Base-by-base conservation (phyloP, 139 green algal genomes). In the Chlamydomonas sphaeroides region DNA sequence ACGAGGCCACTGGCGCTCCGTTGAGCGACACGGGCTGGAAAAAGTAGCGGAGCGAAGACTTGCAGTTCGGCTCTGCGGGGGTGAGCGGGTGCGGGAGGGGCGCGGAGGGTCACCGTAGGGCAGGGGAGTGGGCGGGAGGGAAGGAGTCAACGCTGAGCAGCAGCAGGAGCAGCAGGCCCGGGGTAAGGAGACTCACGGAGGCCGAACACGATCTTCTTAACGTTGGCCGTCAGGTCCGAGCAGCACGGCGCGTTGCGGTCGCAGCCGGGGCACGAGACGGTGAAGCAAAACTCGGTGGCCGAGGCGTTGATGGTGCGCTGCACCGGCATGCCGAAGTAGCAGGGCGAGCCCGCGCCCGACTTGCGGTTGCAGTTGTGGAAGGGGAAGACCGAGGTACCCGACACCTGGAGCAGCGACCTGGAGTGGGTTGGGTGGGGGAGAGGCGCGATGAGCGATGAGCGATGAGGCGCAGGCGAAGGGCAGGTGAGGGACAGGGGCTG, bases 251-350 rank as follows among this genome's bases (percentile, higher is more conserved):
- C 68, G 42, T 5, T 39, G 20, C 15, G 1, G 15, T 53, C n/a
- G 53, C 71, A 79, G 71, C 71, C 71, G 15, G 71, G 53, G 32
- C 71, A 79, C 1, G 1, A 15, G 0, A 57, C 53, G 25, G 71
- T 79, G 71, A 79, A 79, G 71, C 71, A 79, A 20, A 79, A 79
- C 35, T 79, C 71, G 56, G 23, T 62, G 30, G 70, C n/a, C 20
- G 35, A 66, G 25, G 23, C 3, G 26, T 68, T 79, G 17, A 79
- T 38, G 8, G 25, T 4, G 15, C 21, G 21, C 5, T 14, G n/a
- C 17, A 35, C 56, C 10, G 71, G 71, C 33, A n/a, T 21, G 35
- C 71, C 71, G 3, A 79, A 62, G 71, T 38, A 68, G 71, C 71
- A 79, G 28, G 71, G 71, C 48, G 48, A 53, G 53, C 71, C 71